phyloP scores from a whole-genome alignment of 78 protist species.

The Creolimax fragrantissima region DNA sequence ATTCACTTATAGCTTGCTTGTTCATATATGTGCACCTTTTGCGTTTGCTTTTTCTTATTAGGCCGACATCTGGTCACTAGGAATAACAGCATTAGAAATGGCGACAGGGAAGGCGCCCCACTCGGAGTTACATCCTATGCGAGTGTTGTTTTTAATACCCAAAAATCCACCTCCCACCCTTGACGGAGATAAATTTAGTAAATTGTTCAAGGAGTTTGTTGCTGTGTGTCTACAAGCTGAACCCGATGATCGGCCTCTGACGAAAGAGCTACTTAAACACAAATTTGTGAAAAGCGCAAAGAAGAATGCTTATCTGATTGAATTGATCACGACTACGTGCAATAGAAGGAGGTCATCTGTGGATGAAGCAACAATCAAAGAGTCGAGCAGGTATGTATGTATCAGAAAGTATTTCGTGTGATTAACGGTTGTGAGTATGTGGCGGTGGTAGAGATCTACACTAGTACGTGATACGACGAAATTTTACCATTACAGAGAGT shows the following conservation, averaged over 20 bases:
- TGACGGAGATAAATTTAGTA: conserved; percentile 47
- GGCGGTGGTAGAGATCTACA: too few relatives aligned
- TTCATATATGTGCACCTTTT: too few relatives aligned
- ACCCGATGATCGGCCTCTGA: conserved; percentile 61
- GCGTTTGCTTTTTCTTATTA: too few relatives aligned
- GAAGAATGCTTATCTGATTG: conserved; percentile 51
- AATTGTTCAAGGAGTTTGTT: conserved; percentile 74
- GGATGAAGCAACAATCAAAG: neutral
- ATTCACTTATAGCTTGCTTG: too few relatives aligned
- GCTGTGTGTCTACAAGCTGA: conserved; percentile 41
- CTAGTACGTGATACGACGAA: too few relatives aligned
- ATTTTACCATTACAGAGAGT: too few relatives aligned
- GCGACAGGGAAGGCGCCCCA: conserved; percentile 90
- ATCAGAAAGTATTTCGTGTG: too few relatives aligned
- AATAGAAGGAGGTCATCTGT: conserved; percentile 16
- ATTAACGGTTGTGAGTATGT: too few relatives aligned
- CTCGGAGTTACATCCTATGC: conserved; percentile 81
- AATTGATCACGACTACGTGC: conserved; percentile 33
- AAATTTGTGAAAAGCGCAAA: conserved; percentile 60
- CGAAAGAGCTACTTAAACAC: conserved; percentile 83
- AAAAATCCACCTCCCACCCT: conserved; percentile 79
- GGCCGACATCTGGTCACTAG: conserved; percentile 98
- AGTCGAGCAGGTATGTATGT: neutral
- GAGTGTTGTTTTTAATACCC: conserved; percentile 84
- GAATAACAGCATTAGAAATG: conserved; percentile 95